Evolutionary conservation across 2,329 filamentous ascomycete genomes (phyloP), one percentile per base, ranked within the genome.

Genomic region (Fonsecaea multimorphosa): DNA sequence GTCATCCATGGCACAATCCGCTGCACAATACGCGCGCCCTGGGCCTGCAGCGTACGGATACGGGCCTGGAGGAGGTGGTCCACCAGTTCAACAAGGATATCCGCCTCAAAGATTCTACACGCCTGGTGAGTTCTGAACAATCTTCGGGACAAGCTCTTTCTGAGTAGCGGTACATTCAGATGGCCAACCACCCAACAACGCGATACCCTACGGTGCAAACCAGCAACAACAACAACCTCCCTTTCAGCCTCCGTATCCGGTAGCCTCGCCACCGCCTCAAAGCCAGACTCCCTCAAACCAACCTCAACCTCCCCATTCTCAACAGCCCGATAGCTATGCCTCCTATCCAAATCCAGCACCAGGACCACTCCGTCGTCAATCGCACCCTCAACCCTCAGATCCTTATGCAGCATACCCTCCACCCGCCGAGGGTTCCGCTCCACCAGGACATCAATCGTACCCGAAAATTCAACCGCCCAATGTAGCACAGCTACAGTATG

Each of bases 1-100:
- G 78, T 91, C 92, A 19, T 98, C 94, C 63, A 98, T 99, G 94
- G 89, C 93, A 0, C 94, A 97, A 72, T 91, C 93, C n/a, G 88
- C 91, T 59, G 90, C 91, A 74, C 63, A 65, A 60, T 87, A 78
- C 60, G 72, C 66, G 22, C 70, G 73, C 5, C 72, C 71, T 14
- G 62, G 64, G 8, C 70, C 68, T 24, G 81, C 73, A 38, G 67
- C 74, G 46, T 80, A 78, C 70, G 76, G 73, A 11, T 82, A 81
- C 74, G 73, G 58, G 31, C 44, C 58, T 51, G 46, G 16, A 36
- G 46, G 19, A 14, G 74, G 71, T 32, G 74, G 73, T 29, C 76
- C 76, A 12, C 64, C 71, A 36, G 40, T 32, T 16, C 44, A 52
- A 12, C 58, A 52, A 59, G 74, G 71, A 3, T 75, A 74, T 57